Base-by-base conservation (phyloP, 1,284 basidiomycete genomes). In the Sphaerobolus stellatus region DNA sequence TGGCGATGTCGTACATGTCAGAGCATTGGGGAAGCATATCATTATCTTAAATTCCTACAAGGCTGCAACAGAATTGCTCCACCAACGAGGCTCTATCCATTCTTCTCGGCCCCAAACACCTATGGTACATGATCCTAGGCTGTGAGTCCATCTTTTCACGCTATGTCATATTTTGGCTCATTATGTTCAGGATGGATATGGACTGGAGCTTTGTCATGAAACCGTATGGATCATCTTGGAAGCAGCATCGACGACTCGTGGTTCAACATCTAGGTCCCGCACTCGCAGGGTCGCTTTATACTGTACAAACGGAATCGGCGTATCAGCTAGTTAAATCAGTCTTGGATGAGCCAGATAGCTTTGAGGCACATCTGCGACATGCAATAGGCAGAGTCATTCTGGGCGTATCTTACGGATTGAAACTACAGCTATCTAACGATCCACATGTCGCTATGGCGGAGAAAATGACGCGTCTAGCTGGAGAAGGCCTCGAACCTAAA, bases 11-110 rank as follows among this genome's bases (percentile, higher is more conserved):
- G 16, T 22, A 18, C 48, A 67, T 9, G 58, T 70, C 13, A 66
- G 62, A 25, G 59, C 69, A n/a, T 54, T 71, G 5, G 74, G 74
- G 2, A 62, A 70, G 36, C 65, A 67, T 0, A 66, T 75, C 51
- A 61, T 75, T 6, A 56, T 72, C 7, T 48, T 75, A 8, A 72
- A 70, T 56, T 65, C 65, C 9, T 43, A 59, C 13, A 55, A 69
- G 50, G 66, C 64, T 4, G 69, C 70, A 14, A 56, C 55, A 2
- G 71, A 71, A 13, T 58, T 75, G 1, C 59, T 74, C 33, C 71
- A 71, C 16, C 67, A 68, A 48, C 60, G 68, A 38, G 63, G 66
- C 11, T 40, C 57, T 7, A 64, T 63, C 20, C 72, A 71, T 53
- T 70, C 67, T 27, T 65, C 68, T 48, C 62, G 74, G 11, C 72